Evolutionary conservation across 2,329 filamentous ascomycete species (phyloP), one percentile per base, ranked within the genome.

Genomic region (Curvularia lunata): DNA sequence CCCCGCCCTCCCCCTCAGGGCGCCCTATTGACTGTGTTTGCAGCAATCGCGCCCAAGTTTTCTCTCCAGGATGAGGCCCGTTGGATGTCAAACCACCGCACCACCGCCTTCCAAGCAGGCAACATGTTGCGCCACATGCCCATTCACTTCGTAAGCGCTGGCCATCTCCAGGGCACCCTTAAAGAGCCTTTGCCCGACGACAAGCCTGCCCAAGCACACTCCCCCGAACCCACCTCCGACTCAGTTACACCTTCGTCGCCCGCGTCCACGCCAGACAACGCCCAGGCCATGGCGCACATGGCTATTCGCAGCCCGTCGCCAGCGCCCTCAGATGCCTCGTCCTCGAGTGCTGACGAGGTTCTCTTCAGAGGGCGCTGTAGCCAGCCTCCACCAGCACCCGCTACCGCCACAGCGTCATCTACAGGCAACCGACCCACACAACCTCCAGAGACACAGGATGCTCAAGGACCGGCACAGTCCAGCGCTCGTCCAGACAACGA

Each of bases 121-220:
- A 74, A 77, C 48, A 81, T 81, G 62, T 78, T 89, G 48, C 81
- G 87, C 57, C 76, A 88, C 65, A 79, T 82, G 52, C 77, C 78
- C 23, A 81, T 90, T 49, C 72, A 76, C 1, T 90, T 90, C 68
- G 82, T 90, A 58, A 87, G 85, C 69, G 86, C 85, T 32, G 85
- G 85, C 21, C 76, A 64, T 21, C 65, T 77, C 52, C 59, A 75
- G 54, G 73, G 74, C 53, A 75, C 74, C n/a, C 63, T 75, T 30
- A 66, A 72, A 54, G 67, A 74, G 13, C 72, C 78, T 30, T 59
- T 70, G 13, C 51, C 64, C 8, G 46, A 27, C 25, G 32, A 41
- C 12, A 59, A 62, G 6, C 48, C 49, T 37, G 59, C 58, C 10
- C 53, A 61, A 23, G 32, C 16, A 25, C 30, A 45, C 7, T 18